Percentiles rank a stretch among this genome's conserved stretches.
Evolutionary conservation across 768 basidiomycete genomes (phyloP).

Genomic region (Suillus brevipes): DNA sequence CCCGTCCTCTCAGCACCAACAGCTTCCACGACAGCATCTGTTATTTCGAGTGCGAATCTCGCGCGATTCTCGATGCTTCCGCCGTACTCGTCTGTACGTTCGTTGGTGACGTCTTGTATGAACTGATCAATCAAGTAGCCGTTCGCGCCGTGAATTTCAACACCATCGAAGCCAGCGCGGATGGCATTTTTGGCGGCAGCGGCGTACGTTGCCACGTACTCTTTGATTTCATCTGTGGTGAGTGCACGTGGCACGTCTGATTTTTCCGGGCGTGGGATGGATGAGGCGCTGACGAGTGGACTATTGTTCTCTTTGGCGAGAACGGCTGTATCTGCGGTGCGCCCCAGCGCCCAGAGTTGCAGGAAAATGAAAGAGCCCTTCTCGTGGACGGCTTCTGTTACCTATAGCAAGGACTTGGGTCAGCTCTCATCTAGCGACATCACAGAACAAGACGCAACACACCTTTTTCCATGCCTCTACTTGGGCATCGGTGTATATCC

Average conservation of each 20-base stretch:
- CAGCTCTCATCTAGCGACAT: too few species aligned
- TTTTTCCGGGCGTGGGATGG: constrained; percentile 22
- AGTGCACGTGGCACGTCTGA: constrained; percentile 20
- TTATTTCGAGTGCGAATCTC: constrained; percentile 55
- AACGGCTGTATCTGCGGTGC: constrained; percentile 34
- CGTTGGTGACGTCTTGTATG: constrained; percentile 55
- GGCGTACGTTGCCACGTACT: constrained; percentile 30
- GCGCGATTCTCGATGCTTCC: constrained; percentile 62
- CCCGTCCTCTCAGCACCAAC: constrained; percentile 56
- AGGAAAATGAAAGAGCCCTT: constrained; percentile 47
- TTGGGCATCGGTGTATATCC: constrained; percentile 66
- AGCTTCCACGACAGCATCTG: constrained; percentile 49
- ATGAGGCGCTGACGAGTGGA: constrained; percentile 36
- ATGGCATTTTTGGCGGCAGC: constrained; percentile 37
- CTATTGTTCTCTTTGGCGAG: constrained; percentile 36
- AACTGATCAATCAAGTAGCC: constrained; percentile 62
- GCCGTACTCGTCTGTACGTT: constrained; percentile 65
- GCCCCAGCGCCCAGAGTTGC: constrained; percentile 59
- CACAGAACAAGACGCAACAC: constrained; percentile 4
- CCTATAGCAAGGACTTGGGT: too few species aligned
- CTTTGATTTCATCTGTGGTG: constrained; percentile 33
- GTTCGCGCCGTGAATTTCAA: constrained; percentile 45
- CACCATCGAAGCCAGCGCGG: constrained; percentile 46
- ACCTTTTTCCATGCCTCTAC: constrained; percentile 51
- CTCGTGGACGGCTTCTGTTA: constrained; percentile 59